Evolutionary conservation across 2,329 filamentous ascomycete species (phyloP).

Genomic region (Colletotrichum liaoningense): DNA sequence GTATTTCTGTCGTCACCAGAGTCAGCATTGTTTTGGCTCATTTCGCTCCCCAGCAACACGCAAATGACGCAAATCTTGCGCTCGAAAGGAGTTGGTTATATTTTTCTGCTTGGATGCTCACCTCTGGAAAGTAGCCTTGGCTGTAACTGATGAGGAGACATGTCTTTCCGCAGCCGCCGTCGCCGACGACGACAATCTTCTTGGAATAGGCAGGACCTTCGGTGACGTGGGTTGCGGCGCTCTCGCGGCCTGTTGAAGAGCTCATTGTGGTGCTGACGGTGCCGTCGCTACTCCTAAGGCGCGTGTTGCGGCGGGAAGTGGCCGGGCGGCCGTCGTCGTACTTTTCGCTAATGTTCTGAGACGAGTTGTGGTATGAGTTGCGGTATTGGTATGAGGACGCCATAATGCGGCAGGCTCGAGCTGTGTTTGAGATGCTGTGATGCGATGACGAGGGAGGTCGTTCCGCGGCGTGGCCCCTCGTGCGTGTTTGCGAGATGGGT

Average conservation of each 20-base stretch:
- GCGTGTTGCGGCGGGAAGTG: constrained; percentile 57
- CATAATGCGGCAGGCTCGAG: constrained; percentile 50
- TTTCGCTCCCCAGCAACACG: not conserved
- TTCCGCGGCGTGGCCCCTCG: constrained; percentile 26
- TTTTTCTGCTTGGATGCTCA: constrained; percentile 54
- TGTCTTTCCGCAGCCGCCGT: constrained; percentile 98
- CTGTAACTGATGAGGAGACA: constrained; percentile 99
- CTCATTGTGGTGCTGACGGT: constrained; percentile 89
- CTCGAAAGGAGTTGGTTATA: not conserved
- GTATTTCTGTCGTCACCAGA: constrained; percentile 82
- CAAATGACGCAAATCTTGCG: not conserved
- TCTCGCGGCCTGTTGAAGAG: constrained; percentile 79
- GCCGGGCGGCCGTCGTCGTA: constrained; percentile 48
- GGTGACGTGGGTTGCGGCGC: constrained; percentile 85
- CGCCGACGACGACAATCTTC: constrained; percentile 98
- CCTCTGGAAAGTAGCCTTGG: constrained; percentile 98
- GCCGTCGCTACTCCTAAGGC: constrained; percentile 83
- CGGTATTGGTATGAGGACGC: constrained; percentile 64
- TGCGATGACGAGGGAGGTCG: constrained; percentile 18
- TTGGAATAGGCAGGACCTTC: constrained; percentile 95
- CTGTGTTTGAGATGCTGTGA: not conserved
- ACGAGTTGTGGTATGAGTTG: constrained; percentile 62
- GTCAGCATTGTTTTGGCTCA: constrained; percentile 26
- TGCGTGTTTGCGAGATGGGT: constrained; percentile 16
- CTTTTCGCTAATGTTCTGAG: constrained; percentile 52